phyloP scores from a whole-genome alignment of 495 filamentous ascomycete genomes.

The Cudoniella acicularis region DNA sequence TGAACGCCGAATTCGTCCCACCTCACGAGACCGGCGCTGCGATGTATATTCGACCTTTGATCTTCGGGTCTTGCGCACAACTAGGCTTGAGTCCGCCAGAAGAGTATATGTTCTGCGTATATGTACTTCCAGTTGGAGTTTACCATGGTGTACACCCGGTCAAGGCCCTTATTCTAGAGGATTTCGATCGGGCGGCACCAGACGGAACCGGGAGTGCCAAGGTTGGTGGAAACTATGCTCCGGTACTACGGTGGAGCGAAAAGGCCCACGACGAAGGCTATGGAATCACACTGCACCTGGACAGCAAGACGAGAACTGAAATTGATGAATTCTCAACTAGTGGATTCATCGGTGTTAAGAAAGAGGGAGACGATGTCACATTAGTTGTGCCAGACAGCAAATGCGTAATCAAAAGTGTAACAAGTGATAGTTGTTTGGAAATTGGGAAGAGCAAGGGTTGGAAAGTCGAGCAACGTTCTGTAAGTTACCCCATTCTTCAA shows the following conservation, averaged over 20 bases:
- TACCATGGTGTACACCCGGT: slow-evolving; percentile 85
- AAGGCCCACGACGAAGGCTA: slow-evolving; percentile 67
- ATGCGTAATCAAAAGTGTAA: slow-evolving; percentile 81
- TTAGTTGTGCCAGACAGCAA: slow-evolving; percentile 76
- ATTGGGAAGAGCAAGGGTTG: slow-evolving; percentile 66
- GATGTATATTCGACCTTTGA: slow-evolving; percentile 82
- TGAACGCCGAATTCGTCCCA: slow-evolving; percentile 86
- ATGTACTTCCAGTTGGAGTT: slow-evolving; percentile 79
- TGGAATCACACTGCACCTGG: slow-evolving; percentile 83
- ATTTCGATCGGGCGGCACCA: slow-evolving; percentile 72
- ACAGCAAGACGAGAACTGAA: slow-evolving; percentile 71
- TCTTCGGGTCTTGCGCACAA: slow-evolving; percentile 82
- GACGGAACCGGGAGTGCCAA: slow-evolving; percentile 72
- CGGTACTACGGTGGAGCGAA: slow-evolving; percentile 76
- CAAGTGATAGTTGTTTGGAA: slow-evolving; percentile 63
- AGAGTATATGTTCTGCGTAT: slow-evolving; percentile 85
- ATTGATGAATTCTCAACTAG: slow-evolving; percentile 90
- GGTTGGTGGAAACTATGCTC: slow-evolving; percentile 78
- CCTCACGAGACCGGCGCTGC: slow-evolving; percentile 78
- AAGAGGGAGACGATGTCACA: slow-evolving; percentile 56
- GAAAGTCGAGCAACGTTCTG: slow-evolving; percentile 58
- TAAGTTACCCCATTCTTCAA: slow-evolving; percentile 27
- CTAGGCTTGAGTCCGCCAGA: slow-evolving; percentile 78
- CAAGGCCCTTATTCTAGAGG: slow-evolving; percentile 71
- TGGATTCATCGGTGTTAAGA: slow-evolving; percentile 74